These are phyloP conservation scores for Citeromyces hawaiiensis DNA, from an alignment of 1,139 yeast species.

Conservation along the genomic window DNA sequence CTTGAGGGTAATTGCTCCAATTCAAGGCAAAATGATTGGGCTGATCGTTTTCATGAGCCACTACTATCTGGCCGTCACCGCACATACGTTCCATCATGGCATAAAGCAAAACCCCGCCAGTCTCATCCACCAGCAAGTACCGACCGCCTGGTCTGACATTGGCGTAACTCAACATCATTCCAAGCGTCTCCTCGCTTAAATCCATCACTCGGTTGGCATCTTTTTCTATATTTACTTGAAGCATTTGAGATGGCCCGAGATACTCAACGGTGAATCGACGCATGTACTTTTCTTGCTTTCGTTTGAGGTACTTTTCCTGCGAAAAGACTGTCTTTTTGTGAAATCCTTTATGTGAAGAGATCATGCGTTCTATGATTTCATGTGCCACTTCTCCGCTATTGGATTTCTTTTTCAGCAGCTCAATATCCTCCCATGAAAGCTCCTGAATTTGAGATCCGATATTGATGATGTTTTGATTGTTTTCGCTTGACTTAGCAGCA, in stretches of 20 bases:
- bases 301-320: slow-evolving; percentile 79
- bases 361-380: slow-evolving; percentile 68
- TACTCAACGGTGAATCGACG: slow-evolving; percentile 76
- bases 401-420: slow-evolving; percentile 57
- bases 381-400: slow-evolving; percentile 59
- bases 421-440: slow-evolving; percentile 64
- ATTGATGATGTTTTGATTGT: slow-evolving; percentile 61
- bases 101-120: slow-evolving; percentile 75
- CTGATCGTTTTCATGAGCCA: slow-evolving; percentile 87
- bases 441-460: slow-evolving; percentile 68
- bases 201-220: slow-evolving; percentile 68
- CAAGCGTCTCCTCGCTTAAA: slow-evolving; percentile 74
- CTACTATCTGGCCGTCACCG: slow-evolving; percentile 63
- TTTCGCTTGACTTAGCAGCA: slow-evolving; percentile 35
- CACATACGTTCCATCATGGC: slow-evolving; percentile 86
- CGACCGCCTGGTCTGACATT: slow-evolving; percentile 84
- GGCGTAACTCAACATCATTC: slow-evolving; percentile 60
- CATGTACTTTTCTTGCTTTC: slow-evolving; percentile 86
- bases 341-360: slow-evolving; percentile 75
- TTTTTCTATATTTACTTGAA: slow-evolving; percentile 61
- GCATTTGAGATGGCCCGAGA: slow-evolving; percentile 61
- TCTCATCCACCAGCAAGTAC: slow-evolving; percentile 80
- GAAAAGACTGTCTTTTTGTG: slow-evolving; percentile 82
- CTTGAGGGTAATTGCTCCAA: slow-evolving; percentile 49
- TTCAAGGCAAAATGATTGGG: slow-evolving; percentile 64